Evolutionary conservation across 805 yeast species (phyloP).

Genomic region (Candida golubevii): DNA sequence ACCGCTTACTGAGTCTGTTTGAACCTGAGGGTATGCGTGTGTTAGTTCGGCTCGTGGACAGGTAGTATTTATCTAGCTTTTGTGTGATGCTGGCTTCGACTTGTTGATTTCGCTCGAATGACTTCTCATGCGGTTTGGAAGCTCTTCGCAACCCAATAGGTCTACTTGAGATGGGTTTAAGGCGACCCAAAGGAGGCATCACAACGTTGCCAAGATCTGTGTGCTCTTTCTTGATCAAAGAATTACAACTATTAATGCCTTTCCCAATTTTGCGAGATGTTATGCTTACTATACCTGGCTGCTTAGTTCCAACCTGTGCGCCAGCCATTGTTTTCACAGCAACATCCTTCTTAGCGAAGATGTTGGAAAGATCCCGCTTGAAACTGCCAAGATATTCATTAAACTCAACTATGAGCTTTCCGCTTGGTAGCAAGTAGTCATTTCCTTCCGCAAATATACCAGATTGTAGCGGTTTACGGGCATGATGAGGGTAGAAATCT

Average conservation of each 20-base stretch:
- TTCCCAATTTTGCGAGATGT: no score
- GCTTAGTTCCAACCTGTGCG: background rate
- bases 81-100: background rate
- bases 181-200: no score
- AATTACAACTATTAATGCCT: no score
- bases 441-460: conserved; percentile 19
- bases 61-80: conserved; percentile 1
- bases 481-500: conserved; percentile 28
- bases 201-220: no score
- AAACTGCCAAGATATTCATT: conserved; percentile 26
- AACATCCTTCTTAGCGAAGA: conserved; percentile 10
- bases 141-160: conserved; percentile 6
- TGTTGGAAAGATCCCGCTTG: conserved; percentile 35
- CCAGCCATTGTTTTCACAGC: background rate
- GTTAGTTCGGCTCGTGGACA: background rate
- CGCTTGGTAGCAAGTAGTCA: conserved; percentile 25
- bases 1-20: conserved; percentile 7
- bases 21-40: conserved; percentile 11
- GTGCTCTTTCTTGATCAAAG: background rate
- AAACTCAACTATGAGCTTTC: conserved; percentile 27
- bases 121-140: background rate
- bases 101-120: background rate
- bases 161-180: background rate
- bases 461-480: conserved; percentile 16
- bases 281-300: no score